A percentile compares a stretch with the other conserved stretches of the same genome.
Evolutionary conservation across 1,284 basidiomycete genomes (phyloP).

Genomic region (Cutaneotrichosporon mucoides): DNA sequence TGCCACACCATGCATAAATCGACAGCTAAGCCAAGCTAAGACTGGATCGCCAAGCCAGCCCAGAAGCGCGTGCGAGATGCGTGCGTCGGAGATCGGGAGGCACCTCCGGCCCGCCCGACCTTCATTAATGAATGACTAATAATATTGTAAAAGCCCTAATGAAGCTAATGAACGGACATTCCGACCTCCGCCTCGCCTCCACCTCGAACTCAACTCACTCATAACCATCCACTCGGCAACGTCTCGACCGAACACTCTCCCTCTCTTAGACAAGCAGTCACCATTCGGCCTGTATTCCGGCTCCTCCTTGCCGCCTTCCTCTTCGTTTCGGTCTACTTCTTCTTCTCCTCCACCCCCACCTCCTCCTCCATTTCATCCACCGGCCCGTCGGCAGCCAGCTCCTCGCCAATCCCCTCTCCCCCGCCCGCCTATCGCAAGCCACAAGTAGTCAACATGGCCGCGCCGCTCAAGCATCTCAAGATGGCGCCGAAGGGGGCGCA

Average conservation of each 20-base stretch:
- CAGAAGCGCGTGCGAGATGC: too few species aligned
- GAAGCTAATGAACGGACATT: too few species aligned
- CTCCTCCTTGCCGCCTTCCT: slow-evolving; percentile 2
- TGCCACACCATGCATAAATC: too few species aligned
- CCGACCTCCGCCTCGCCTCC: too few species aligned
- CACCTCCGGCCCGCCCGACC: too few species aligned
- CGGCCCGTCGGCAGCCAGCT: background rate
- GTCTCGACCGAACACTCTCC: background rate
- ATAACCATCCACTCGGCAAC: background rate
- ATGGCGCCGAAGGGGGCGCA: slow-evolving; percentile 53
- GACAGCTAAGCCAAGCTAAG: too few species aligned
- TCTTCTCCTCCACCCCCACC: background rate
- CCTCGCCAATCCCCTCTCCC: background rate
- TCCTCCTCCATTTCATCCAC: too few species aligned
- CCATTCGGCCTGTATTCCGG: background rate
- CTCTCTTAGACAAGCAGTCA: background rate
- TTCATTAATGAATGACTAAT: too few species aligned
- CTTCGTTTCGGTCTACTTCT: background rate
- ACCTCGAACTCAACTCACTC: too few species aligned
- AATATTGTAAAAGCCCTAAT: too few species aligned
- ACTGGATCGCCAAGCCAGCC: too few species aligned
- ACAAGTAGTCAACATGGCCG: slow-evolving; percentile 18
- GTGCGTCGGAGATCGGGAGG: too few species aligned
- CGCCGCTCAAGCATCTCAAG: slow-evolving; percentile 44
- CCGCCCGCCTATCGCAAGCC: background rate